Conservation (phyloP, 2,329 filamentous ascomycete species). For the Cladophialophora carrionii region DNA sequence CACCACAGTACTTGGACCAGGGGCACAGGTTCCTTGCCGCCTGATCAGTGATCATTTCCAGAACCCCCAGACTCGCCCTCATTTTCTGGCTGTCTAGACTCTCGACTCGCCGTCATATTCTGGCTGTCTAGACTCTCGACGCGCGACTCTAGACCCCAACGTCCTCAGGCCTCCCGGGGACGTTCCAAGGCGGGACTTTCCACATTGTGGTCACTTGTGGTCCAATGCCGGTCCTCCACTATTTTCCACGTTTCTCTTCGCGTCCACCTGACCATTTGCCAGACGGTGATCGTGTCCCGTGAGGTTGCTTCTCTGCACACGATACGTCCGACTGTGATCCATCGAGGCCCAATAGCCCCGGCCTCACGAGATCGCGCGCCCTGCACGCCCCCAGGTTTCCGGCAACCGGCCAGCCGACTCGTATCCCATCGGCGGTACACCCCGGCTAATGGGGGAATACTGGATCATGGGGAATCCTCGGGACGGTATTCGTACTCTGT, state of each 20-base stretch:
- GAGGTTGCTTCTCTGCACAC: neutral
- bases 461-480: neutral
- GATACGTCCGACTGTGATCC: neutral
- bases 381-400: neutral
- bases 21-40: neutral
- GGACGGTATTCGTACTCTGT: neutral
- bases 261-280: neutral
- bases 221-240: too few relatives aligned
- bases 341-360: neutral
- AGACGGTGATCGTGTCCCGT: neutral
- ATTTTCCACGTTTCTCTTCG: neutral
- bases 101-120: neutral
- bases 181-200: slow-evolving; percentile 1
- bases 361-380: neutral
- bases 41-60: neutral
- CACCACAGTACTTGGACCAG: neutral
- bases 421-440: too few relatives aligned
- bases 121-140: neutral
- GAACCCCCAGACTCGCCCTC: neutral
- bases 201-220: neutral
- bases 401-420: too few relatives aligned
- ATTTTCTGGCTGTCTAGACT: neutral
- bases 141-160: too few relatives aligned
- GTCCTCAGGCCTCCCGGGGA: neutral
- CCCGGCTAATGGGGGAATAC: neutral